These are phyloP conservation scores for Syzygium syzygioides DNA, from an alignment of 441 rosid genomes.

Conservation along the genomic window DNA sequence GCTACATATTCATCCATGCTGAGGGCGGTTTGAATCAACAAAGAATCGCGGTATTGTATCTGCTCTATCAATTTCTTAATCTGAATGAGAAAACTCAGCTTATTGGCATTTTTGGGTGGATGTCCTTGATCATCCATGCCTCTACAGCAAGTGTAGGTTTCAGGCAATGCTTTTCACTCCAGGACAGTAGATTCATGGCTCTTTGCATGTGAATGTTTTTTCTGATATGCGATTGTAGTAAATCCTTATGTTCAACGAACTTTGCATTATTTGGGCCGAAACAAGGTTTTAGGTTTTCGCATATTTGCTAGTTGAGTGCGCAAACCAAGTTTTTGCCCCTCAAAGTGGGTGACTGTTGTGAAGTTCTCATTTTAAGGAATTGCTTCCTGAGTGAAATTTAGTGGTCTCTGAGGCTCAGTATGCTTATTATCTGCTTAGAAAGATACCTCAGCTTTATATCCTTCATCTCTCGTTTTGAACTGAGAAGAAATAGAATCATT, in stretches of 20 bases:
- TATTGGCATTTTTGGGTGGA: neutral
- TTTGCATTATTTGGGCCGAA: neutral
- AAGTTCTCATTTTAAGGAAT: neutral
- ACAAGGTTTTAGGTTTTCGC: neutral
- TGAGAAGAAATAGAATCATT: neutral
- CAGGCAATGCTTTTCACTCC: neutral
- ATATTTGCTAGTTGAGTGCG: neutral
- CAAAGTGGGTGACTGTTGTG: neutral
- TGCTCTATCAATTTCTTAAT: neutral
- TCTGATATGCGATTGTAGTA: neutral
- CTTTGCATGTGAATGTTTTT: neutral
- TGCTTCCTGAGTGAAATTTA: neutral
- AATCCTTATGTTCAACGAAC: neutral
- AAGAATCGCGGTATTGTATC: slow-evolving; percentile 80
- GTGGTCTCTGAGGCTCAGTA: neutral
- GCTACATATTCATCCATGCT: slow-evolving; percentile 94
- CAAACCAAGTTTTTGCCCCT: neutral
- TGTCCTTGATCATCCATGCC: neutral
- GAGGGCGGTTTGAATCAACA: slow-evolving; percentile 99
- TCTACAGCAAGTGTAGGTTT: neutral
- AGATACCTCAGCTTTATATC: neutral
- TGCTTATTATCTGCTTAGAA: neutral
- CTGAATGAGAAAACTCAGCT: neutral
- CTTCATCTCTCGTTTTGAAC: neutral
- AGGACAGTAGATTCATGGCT: neutral